Percentiles rank a stretch among this genome's conserved stretches.
Conservation (phyloP, 495 filamentous ascomycete genomes). For the Penicillium malachiteum region DNA sequence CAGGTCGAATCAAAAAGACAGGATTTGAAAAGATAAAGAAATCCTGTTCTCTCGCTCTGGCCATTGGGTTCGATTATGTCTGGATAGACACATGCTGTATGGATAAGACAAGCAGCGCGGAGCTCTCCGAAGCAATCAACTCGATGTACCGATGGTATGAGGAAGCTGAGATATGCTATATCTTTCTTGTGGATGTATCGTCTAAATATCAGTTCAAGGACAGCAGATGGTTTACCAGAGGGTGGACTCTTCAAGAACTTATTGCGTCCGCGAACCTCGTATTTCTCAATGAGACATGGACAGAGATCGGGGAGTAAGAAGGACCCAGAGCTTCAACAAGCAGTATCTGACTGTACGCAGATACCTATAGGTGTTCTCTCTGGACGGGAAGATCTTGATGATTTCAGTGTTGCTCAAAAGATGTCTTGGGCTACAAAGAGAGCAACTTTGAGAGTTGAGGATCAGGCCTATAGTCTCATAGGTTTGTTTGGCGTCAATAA, state of each 20-base stretch:
- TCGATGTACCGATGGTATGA: background rate
- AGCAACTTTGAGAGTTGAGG: background rate
- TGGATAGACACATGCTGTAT: constrained; percentile 1
- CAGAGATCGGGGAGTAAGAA: background rate
- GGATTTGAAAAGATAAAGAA: no score
- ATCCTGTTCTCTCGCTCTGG: no score
- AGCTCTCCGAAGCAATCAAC: background rate
- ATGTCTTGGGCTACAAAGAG: background rate
- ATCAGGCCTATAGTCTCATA: background rate
- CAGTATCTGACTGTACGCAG: no score
- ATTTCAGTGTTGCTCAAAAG: no score
- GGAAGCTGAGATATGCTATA: background rate
- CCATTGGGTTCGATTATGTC: no score
- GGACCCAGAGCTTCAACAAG: background rate
- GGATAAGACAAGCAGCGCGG: background rate
- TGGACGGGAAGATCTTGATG: no score
- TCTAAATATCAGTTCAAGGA: background rate
- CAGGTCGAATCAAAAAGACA: no score
- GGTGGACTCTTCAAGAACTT: background rate
- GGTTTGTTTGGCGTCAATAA: background rate
- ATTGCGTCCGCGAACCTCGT: background rate
- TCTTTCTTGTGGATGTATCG: background rate
- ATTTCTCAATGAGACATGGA: background rate
- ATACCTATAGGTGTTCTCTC: background rate
- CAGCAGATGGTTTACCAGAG: background rate